These are phyloP conservation scores for Gremmenia infestans DNA, from an alignment of 2,329 filamentous ascomycete species.

Conservation along the genomic window DNA sequence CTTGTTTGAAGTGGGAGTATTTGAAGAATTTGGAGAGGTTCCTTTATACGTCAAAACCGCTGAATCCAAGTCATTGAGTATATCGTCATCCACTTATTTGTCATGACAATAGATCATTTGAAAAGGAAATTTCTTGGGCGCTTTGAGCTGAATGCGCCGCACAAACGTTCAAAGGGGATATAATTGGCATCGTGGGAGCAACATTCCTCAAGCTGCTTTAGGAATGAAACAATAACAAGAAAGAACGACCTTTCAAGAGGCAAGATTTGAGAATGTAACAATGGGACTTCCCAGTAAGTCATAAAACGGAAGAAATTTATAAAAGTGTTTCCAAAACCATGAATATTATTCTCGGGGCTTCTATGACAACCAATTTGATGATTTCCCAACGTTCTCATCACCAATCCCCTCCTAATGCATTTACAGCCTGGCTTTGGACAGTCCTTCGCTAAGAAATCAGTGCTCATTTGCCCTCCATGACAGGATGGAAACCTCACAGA, in stretches of 20 bases:
- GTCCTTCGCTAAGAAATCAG: background rate
- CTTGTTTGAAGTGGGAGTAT: too few relatives aligned
- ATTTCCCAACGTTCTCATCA: background rate
- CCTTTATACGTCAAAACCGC: too few relatives aligned
- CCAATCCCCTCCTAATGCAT: background rate
- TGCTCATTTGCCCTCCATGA: background rate
- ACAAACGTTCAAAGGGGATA: background rate
- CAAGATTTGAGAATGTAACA: background rate
- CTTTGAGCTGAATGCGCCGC: background rate
- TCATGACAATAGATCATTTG: background rate
- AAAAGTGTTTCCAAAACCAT: too few relatives aligned
- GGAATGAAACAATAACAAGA: constrained; percentile 10
- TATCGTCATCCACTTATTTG: background rate
- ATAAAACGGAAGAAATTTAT: too few relatives aligned
- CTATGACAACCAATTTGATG: background rate
- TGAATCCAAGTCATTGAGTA: background rate
- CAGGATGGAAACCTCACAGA: constrained; percentile 23
- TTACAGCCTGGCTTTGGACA: background rate
- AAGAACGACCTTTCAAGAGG: background rate
- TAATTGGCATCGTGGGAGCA: background rate
- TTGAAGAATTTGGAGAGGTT: too few relatives aligned
- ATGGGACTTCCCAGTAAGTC: background rate
- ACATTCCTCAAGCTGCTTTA: constrained; percentile 2
- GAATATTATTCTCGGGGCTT: too few relatives aligned
- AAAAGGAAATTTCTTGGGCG: background rate